Evolutionary conservation across 805 yeast species (phyloP), one percentile per base, ranked within the genome.

Genomic region (Monosporozyma yasuniensis): DNA sequence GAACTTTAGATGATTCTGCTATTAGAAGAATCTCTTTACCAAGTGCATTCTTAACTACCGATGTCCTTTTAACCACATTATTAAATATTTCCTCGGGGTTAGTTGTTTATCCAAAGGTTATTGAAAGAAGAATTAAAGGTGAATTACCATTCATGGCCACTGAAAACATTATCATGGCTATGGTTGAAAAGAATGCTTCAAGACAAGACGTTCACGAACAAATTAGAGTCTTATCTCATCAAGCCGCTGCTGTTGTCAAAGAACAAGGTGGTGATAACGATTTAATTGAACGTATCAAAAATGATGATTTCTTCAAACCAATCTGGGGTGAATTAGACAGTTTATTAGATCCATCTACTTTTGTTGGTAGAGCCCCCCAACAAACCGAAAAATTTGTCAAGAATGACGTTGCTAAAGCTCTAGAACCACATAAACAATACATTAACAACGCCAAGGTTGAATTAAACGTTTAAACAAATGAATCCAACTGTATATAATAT

Each of bases 131-230:
- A 73, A 93, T 93, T 71, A 80, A 66, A 67, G 78, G 96, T 47
- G 99, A 93, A 72, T 77, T 93, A 65, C 99, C 99, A 60, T 93
- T 93, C 78, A 93, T 93, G 99, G 99, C 99, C 58, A 93, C 99
- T 51, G 99, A 93, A 74, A 93, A 93, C 73, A 80, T 93, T 69
- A 93, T 93, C 70, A 93, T 93, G 99, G 99, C 99, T 48, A 93
- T 93, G 97, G 99, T 93, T 51, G 95, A 89, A 72, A 84, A 84
- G 68, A 98, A 98, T 61, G 98, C 87, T 30, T 89, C 95, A 30
- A 85, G 99, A 79, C 99, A 93, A 76, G 96, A 91, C 51, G 91
- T 96, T 65, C 99, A 93, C 72, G 99, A 93, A 75, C 85, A 86
- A 72, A 90, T 93, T 72, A 83, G 99, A 72, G 98, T 93, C 28